Evolutionary conservation across 768 basidiomycete genomes (phyloP), one percentile per base, ranked within the genome.

Genomic region (Macrolepiota fuliginosa): DNA sequence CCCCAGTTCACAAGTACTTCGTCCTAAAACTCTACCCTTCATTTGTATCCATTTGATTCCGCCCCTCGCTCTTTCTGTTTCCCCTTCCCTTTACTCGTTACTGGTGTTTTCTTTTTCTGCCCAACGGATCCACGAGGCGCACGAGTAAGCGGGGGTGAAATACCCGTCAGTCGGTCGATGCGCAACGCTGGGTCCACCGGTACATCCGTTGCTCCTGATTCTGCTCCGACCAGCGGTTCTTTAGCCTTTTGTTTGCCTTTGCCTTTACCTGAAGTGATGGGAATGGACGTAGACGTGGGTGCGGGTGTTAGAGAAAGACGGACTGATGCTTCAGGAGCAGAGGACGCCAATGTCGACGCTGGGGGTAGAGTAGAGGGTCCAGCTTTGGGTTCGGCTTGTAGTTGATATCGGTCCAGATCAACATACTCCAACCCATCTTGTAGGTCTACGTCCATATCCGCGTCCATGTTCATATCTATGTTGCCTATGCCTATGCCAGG

Each of bases 131-230:
- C 45, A 42, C 66, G 56, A 5, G 65, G 39, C 4, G 65, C 66
- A 29, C 71, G 67, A 5, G 67, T 64, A 1, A 56, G 46, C 4
- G 67, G 67, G 1, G 59, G 68, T 36, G 67, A 63, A 10, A 70
- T 53, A 13, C 72, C 71, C 3, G 72, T 71, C 15, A 73, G 52
- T 12, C 68, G 66, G 51, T 73, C 72, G 50, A 73, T 66, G 52
- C 25, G 55, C 54, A 32, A 17, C n/a, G 10, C 56, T 29, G 32
- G 62, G 56, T 32, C 55, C 45, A 12, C 47, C 19, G 45, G 39
- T 22, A 27, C 56, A 4, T 62, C 62, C 7, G 40, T 56, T 2
- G 61, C 58, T 35, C 36, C 47, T 15, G 2, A n/a, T 32, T 13
- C 37, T 36, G 19, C 45, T 3, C 3, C 22, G 11, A 10, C 13